A percentile compares a stretch with the other conserved stretches of the same genome.
Evolutionary conservation across 257 asterid species (phyloP).

Genomic region (Voacanga thouarsii): DNA sequence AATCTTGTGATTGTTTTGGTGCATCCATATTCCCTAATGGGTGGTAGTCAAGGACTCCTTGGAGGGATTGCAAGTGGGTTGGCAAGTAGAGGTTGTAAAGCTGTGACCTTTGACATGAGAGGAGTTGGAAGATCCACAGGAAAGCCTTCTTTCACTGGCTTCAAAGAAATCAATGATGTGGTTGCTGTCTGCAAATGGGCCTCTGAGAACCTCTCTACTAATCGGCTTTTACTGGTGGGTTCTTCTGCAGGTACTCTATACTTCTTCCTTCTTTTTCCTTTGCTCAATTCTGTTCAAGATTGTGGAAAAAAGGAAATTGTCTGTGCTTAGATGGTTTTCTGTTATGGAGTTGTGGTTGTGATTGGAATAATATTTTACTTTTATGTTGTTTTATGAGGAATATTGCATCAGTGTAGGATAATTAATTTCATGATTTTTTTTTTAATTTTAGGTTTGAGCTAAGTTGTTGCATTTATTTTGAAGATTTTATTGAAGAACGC

Average conservation of each 20-base stretch:
- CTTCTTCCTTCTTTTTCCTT: not conserved
- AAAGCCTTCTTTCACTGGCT: slow-evolving; percentile 43
- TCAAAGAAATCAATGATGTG: slow-evolving; percentile 40
- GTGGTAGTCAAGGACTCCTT: slow-evolving; percentile 42
- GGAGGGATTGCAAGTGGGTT: slow-evolving; percentile 46
- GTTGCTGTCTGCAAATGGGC: slow-evolving; percentile 54
- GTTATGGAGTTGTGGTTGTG: not conserved
- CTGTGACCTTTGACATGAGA: slow-evolving; percentile 57
- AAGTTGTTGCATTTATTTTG: not conserved
- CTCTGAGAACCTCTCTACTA: slow-evolving; percentile 21
- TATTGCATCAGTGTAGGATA: not conserved
- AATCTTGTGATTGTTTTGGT: slow-evolving; percentile 39
- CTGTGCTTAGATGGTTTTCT: not conserved
- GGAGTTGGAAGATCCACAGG: slow-evolving; percentile 54
- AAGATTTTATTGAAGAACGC: not conserved
- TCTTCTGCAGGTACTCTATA: slow-evolving; percentile 56
- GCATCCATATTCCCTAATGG: slow-evolving; percentile 56
- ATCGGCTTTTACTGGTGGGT: slow-evolving; percentile 40
- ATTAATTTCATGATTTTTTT: not conserved
- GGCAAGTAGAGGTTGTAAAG: slow-evolving; percentile 44
- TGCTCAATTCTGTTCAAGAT: not conserved
- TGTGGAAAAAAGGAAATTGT: not conserved
- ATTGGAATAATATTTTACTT: not conserved
- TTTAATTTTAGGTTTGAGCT: not conserved
- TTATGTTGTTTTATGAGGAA: not conserved